phyloP scores from a whole-genome alignment of 257 asterid species.

The Scutellaria minor region DNA sequence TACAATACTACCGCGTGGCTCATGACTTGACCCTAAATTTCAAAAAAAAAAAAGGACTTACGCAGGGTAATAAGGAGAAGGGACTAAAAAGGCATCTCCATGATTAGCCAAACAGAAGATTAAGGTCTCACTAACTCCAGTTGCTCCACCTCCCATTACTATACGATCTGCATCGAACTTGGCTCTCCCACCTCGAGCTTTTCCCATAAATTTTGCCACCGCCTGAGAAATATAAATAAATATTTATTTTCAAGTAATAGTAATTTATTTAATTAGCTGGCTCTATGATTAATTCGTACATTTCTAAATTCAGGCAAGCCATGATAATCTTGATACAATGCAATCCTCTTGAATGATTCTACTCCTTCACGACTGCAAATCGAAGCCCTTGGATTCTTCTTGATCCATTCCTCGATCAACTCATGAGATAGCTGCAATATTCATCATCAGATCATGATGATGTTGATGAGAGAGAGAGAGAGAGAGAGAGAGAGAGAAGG shows the following conservation, averaged over 20 bases:
- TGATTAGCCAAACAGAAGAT: constrained; percentile 76
- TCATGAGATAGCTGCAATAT: constrained; percentile 62
- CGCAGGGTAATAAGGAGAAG: constrained; percentile 93
- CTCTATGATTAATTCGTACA: constrained; percentile 39
- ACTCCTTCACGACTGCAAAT: constrained; percentile 70
- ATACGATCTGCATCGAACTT: constrained; percentile 68
- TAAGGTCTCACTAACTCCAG: constrained; percentile 72
- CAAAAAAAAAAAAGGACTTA: constrained; percentile 39
- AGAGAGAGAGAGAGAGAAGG: not conserved
- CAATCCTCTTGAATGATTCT: constrained; percentile 54
- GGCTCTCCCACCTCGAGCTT: constrained; percentile 63
- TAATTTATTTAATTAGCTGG: too few relatives aligned
- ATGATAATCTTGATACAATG: constrained; percentile 83
- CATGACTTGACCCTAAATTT: too few relatives aligned
- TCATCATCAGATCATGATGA: too few relatives aligned
- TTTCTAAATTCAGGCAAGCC: constrained; percentile 73
- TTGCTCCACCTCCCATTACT: constrained; percentile 91
- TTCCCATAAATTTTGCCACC: constrained; percentile 73
- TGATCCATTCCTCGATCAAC: constrained; percentile 70
- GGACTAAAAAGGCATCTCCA: constrained; percentile 77
- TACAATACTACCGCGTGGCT: not conserved
- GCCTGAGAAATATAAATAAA: constrained; percentile 46
- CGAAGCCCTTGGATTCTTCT: constrained; percentile 63
- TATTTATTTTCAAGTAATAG: too few relatives aligned
- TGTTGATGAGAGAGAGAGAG: not conserved